Conservation (phyloP, 495 filamentous ascomycete species). For the Daldinia grandis region DNA sequence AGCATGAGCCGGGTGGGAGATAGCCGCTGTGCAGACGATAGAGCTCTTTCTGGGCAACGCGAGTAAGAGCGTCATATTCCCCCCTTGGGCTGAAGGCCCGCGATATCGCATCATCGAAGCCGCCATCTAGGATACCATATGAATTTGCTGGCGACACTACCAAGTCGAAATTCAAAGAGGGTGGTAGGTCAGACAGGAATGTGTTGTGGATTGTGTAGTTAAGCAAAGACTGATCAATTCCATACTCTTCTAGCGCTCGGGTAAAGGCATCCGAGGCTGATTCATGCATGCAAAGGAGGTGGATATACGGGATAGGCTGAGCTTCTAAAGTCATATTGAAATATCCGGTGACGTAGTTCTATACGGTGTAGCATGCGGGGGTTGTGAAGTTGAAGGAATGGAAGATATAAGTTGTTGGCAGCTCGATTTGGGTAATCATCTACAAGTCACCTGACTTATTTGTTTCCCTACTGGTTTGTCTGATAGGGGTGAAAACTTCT, state of each 20-base stretch:
- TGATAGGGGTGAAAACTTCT: background rate
- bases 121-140: background rate
- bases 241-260: background rate
- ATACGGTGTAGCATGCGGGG: background rate
- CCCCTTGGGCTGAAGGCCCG: background rate
- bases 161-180: background rate
- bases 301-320: background rate
- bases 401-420: background rate
- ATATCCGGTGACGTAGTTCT: background rate
- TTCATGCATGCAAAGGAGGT: conserved; percentile 4
- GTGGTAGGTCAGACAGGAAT: background rate
- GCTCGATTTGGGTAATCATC: background rate
- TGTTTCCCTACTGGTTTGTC: background rate
- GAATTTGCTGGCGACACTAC: conserved; percentile 6
- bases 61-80: background rate
- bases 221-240: background rate
- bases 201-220: conserved; percentile 2
- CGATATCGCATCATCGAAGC: conserved; percentile 6
- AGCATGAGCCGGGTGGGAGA: conserved; percentile 2
- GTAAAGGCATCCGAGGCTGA: background rate
- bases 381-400: background rate
- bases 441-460: background rate
- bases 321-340: background rate
- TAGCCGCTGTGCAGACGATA: conserved; percentile 1
- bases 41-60: conserved; percentile 1